Percentiles rank a stretch among this genome's conserved stretches.
Evolutionary conservation across 2,329 filamentous ascomycete genomes (phyloP).

Genomic region (Colletotrichum somersetense): DNA sequence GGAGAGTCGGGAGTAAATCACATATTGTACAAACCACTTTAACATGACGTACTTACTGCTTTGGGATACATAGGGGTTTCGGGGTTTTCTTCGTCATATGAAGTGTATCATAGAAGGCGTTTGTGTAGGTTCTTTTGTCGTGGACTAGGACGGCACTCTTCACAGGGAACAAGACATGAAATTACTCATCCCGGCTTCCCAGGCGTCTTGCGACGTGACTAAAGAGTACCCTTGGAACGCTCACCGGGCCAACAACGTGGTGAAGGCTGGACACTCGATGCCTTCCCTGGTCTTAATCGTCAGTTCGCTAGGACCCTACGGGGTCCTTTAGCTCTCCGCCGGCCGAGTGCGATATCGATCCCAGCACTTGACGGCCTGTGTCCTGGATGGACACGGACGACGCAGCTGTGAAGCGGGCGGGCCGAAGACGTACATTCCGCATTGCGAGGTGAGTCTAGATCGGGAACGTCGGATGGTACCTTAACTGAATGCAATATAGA

Average conservation of each 20-base stretch:
- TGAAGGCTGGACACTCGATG: neutral
- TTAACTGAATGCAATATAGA: neutral
- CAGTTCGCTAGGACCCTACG: constrained; percentile 1
- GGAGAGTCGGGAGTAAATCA: constrained; percentile 5
- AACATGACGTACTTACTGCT: neutral
- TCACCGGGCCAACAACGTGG: neutral
- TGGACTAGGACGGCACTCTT: neutral
- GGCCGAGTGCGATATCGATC: constrained; percentile 22
- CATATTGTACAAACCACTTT: constrained; percentile 12
- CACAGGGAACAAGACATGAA: neutral
- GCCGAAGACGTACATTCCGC: neutral
- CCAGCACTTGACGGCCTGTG: neutral
- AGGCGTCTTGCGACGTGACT: neutral
- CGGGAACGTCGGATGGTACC: neutral
- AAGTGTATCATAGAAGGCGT: constrained; percentile 18
- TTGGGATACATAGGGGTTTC: neutral
- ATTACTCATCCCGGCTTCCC: neutral
- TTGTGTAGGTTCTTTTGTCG: neutral
- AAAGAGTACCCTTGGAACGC: neutral
- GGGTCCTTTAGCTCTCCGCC: constrained; percentile 10
- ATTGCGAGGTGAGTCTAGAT: neutral
- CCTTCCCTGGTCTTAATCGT: neutral
- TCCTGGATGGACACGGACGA: neutral
- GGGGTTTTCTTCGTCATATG: constrained; percentile 4
- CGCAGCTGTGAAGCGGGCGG: neutral